Base-by-base conservation (phyloP, 805 yeast species). In the Candida hungchunana region DNA sequence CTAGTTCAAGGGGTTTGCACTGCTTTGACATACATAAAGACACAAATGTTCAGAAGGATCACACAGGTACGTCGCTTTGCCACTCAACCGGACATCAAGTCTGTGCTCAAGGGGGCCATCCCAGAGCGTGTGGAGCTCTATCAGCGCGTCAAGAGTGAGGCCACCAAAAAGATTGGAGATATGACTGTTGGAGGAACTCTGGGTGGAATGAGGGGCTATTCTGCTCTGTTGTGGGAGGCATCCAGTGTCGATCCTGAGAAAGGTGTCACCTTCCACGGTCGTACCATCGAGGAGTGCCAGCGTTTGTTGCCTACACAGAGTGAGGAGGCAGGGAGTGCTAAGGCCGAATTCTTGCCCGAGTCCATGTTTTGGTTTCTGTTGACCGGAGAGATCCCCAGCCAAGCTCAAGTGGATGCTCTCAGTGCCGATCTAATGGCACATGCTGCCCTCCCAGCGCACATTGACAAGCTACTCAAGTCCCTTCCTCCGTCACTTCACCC, bases 201-300 rank as follows among this genome's bases (percentile, higher is more conserved):
- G 26, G 89, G 89, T 48, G 90, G 93, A 44, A 83, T 83, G 90
- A 72, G 90, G 57, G 89, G 89, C 35, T 71, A 78, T 58, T 73
- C 73, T 57, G 75, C 82, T 34, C 67, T 83, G 56, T 77, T 81
- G 38, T 83, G 93, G 93, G 88, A 82, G 55, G 79, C 87, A 37
- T 80, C 89, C 11, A 77, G 75, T 29, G 75, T 83, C 48, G 90
- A 83, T 58, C 80, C 90, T 36, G 67, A 75, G 36, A 77, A 75
- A 53, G 93, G 93, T 24, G 83, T 83, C 56, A 75, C 80, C 39
- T 83, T 83, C 71, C 84, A 83, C 62, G 88, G 88, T 39, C 67
- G 70, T 58, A 78, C 89, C 40, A 83, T 82, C 48, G 71, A 77
- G 47, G 84, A 82, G 47, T 77, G 84, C 59, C 89, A 80, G 62